phyloP scores from a whole-genome alignment of 2,329 filamentous ascomycete genomes.

The Penicillium sp. region DNA sequence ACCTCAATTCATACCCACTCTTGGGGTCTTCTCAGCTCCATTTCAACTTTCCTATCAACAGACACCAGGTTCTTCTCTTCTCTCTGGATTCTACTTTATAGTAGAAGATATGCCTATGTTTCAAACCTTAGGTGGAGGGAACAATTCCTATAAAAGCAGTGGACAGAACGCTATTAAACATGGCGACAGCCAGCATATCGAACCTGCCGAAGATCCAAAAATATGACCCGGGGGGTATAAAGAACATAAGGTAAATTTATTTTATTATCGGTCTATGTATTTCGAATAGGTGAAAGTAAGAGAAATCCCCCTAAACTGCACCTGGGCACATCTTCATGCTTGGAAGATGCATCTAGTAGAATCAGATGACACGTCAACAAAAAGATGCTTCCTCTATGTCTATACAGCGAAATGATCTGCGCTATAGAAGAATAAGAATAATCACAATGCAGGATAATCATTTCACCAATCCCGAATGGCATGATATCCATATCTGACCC shows the following conservation, averaged over 20 bases:
- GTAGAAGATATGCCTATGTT: conserved; percentile 84
- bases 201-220: too few species aligned
- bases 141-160: conserved; percentile 81
- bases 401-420: background rate
- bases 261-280: background rate
- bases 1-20: too few species aligned
- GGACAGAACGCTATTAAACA: conserved; percentile 73
- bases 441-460: conserved; percentile 2
- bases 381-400: background rate
- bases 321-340: background rate
- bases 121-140: conserved; percentile 88
- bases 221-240: too few species aligned
- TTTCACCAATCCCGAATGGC: background rate
- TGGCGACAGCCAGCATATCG: conserved; percentile 62
- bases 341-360: background rate
- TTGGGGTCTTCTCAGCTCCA: too few species aligned
- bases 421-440: background rate
- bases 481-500: background rate
- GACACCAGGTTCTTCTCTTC: too few species aligned
- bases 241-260: too few species aligned
- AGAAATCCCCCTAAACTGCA: background rate
- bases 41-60: too few species aligned
- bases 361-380: background rate
- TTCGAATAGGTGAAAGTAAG: background rate
- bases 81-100: conserved; percentile 88